phyloP scores from a whole-genome alignment of 176 grass and related monocot genomes.

The Aegilops umbellulata region DNA sequence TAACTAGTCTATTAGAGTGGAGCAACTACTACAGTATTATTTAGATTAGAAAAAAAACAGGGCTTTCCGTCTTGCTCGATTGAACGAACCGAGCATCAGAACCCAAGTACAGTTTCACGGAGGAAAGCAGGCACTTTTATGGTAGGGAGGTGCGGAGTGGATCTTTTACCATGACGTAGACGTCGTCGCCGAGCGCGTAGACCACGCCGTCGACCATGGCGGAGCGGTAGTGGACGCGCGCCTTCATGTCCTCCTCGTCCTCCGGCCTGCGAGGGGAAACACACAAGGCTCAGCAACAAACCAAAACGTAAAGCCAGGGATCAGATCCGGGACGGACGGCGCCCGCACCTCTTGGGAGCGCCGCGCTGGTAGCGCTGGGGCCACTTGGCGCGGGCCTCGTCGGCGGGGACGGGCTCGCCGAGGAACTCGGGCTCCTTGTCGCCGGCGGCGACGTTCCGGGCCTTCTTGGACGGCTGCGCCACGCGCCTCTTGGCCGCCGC shows the following conservation, averaged over 20 bases:
- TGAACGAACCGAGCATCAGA: too few species aligned
- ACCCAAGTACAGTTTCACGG: not conserved
- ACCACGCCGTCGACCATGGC: constrained; percentile 50
- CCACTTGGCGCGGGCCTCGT: constrained; percentile 53
- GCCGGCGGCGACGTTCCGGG: not conserved
- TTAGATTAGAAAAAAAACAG: too few species aligned
- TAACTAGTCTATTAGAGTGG: not conserved
- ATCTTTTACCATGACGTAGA: constrained; percentile 54
- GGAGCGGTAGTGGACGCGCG: constrained; percentile 45
- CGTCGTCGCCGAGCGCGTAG: constrained; percentile 62
- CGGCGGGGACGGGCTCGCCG: constrained; percentile 34
- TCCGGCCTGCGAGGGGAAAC: constrained; percentile 19
- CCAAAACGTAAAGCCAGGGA: not conserved
- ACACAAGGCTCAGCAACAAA: not conserved
- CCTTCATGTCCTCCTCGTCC: constrained; percentile 34
- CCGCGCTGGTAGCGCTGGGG: constrained; percentile 50
- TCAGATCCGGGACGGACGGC: not conserved
- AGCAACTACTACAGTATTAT: not conserved
- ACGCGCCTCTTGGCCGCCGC: constrained; percentile 26
- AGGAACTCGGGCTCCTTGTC: constrained; percentile 31
- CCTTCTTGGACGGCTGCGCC: constrained; percentile 23
- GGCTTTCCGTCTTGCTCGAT: too few species aligned
- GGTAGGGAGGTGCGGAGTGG: not conserved
- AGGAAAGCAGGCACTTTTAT: not conserved
- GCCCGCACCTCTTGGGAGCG: not conserved